Base-by-base conservation (phyloP, 2,329 filamentous ascomycete species). In the Cladosporium oxysporum region DNA sequence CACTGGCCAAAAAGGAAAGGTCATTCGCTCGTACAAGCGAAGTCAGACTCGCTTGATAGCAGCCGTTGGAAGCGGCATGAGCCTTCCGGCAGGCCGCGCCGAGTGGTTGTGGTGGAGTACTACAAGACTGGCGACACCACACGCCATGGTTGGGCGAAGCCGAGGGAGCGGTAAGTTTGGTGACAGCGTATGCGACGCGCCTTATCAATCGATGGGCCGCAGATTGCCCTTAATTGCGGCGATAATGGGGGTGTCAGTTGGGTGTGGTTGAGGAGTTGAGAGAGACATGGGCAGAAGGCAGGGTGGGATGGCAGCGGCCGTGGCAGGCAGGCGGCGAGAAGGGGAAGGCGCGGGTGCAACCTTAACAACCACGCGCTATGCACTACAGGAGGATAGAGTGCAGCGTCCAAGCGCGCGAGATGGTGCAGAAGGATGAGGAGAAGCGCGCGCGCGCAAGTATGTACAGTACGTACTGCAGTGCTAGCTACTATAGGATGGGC, bases 121-220 rank as follows among this genome's bases (percentile, higher is more conserved):
- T 12, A 18, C 28, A 16, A 41, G 14, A 41, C 35, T 18, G 35
- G 16, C 37, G 37, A 44, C 8, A 33, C 26, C 12, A 29, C 29
- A 21, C 18, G 21, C 52, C 52, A 14, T 55, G 28, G 52, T 55
- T 29, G 28, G 26, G n/a, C 10, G 52, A 10, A 11, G 31, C 52
- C 28, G 52, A 55, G 18, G 29, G 52, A n/a, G 52, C n/a, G 52
- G 52, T 55, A 55, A 55, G 52, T 55, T 55, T 55, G 52, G 41
- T 55, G 52, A 55, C 52, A 21, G 18, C 10, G 28, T 55, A 29
- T 55, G 52, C 52, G 52, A 31, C 52, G 52, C 52, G 52, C 18
- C 52, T 33, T 33, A 55, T 55, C 52, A 33, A 31, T 29, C 33
- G 28, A 29, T 18, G 18, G 2, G 18, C 52, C 18, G 31, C 18